phyloP scores from a whole-genome alignment of 1,284 basidiomycete species.

The Malassezia globosa region DNA sequence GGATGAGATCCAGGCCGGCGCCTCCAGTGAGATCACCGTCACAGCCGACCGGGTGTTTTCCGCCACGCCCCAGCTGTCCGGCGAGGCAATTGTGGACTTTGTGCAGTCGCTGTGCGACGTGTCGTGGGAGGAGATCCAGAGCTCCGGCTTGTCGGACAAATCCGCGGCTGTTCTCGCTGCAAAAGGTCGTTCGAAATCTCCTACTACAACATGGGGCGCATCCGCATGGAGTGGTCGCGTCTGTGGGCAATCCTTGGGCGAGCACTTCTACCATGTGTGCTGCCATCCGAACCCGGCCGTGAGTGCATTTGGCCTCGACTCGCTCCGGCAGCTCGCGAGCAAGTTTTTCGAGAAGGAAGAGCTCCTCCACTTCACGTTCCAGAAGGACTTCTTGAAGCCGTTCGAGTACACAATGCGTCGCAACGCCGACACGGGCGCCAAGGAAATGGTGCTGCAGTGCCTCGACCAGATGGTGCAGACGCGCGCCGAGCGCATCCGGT shows the following conservation, averaged over 20 bases:
- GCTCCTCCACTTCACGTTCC: constrained; percentile 94
- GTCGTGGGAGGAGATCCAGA: constrained; percentile 99
- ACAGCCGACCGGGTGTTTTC: constrained; percentile 99
- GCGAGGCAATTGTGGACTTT: constrained; percentile 94
- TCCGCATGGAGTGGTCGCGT: constrained; percentile 95
- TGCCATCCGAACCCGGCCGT: constrained; percentile 96
- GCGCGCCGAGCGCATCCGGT: constrained; percentile 83
- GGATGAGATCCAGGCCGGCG: constrained; percentile 89
- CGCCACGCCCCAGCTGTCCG: constrained; percentile 80
- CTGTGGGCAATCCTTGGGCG: constrained; percentile 95
- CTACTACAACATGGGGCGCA: constrained; percentile 99
- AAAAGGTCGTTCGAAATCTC: constrained; percentile 98
- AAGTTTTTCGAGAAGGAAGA: constrained; percentile 98
- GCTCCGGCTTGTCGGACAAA: constrained; percentile 75
- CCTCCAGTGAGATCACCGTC: constrained; percentile 94
- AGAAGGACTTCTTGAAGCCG: constrained; percentile 96
- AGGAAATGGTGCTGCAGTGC: constrained; percentile 97
- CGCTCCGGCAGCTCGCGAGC: constrained; percentile 94
- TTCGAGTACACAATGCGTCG: constrained; percentile 98
- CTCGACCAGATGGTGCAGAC: constrained; percentile 98
- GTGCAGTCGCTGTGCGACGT: constrained; percentile 91
- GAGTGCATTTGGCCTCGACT: constrained; percentile 91
- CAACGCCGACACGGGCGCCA: constrained; percentile 84
- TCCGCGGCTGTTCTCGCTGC: constrained; percentile 89
- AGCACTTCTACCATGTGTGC: constrained; percentile 98